Evolutionary conservation across 2,329 filamentous ascomycete species (phyloP), one percentile per base, ranked within the genome.

Genomic region (Diaporthe longicolla): DNA sequence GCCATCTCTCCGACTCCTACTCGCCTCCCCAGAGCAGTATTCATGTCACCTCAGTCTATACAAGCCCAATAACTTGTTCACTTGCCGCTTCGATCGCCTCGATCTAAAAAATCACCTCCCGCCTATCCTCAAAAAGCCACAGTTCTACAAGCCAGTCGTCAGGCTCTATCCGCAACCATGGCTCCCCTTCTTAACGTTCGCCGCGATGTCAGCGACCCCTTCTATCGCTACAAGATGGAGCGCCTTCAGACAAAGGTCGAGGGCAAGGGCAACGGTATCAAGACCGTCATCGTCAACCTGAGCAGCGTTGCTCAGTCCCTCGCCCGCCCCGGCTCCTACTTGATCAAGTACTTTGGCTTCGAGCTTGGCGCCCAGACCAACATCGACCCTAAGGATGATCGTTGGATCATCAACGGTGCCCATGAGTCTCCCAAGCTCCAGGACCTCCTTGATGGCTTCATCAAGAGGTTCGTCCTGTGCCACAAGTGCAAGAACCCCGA

Each of bases 211-310:
- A 93, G 93, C 89, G 97, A 99, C 88, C 93, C 93, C 87, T 99
- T 98, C 92, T 99, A 99, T 89, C 97, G 97, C 85, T 99, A 99
- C 93, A 99, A 99, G 92, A 99, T 99, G 97, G 97, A 98, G 89
- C 93, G 92, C 81, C 89, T 99, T 83, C 95, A 97, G 89, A 98
- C 97, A 85, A 99, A 99, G 90, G 97, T 99, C 81, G 97, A 99
- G 88, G 97, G 97, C 87, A 99, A 99, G 87, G 97, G 97, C 79
- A 99, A 99, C 88, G 97, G 97, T 83, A 99, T 99, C 92, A 99
- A 99, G 90, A 99, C 82, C 80, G 97, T 99, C 82, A 93, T 99
- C 80, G 95, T 97, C 90, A 99, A 99, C 86, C 87, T 99, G 83
- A 94, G 92, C 89, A 97, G 94, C 83, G 95, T 99, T 79, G 95